phyloP scores from a whole-genome alignment of 495 filamentous ascomycete species.

The Cenococcum geophilum region DNA sequence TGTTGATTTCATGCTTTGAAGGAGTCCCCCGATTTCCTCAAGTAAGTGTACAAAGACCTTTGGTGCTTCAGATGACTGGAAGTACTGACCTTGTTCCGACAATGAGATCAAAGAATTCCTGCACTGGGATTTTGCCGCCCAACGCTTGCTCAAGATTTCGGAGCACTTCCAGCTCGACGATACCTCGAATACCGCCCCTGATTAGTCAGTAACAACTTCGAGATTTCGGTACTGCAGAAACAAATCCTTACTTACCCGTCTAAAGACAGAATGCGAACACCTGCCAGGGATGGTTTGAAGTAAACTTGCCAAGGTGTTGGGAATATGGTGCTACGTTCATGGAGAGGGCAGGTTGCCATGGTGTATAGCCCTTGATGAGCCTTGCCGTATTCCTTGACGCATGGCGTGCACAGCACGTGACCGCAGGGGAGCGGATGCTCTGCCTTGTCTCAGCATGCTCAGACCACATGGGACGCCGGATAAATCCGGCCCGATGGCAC shows the following conservation, averaged over 20 bases:
- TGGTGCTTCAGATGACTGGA: background rate
- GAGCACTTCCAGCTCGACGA: conserved; percentile 43
- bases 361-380: background rate
- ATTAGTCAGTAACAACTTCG: background rate
- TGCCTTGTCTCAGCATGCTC: conserved; percentile 36
- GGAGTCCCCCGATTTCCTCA: background rate
- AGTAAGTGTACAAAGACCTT: too few species aligned
- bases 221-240: background rate
- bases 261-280: conserved; percentile 38
- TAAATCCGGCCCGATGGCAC: too few species aligned
- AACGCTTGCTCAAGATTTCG: conserved; percentile 34
- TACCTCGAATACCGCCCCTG: conserved; percentile 44
- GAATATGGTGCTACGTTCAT: background rate
- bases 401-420: conserved; percentile 40
- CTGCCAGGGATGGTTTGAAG: conserved; percentile 38
- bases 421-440: conserved; percentile 40
- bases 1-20: too few species aligned
- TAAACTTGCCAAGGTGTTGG: conserved; percentile 20
- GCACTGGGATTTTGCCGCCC: conserved; percentile 32
- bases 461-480: too few species aligned
- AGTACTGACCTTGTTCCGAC: conserved; percentile 42
- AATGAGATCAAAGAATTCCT: conserved; percentile 45
- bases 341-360: background rate
- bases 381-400: conserved; percentile 21
- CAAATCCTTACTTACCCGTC: conserved; percentile 37